Conservation (phyloP, 495 filamentous ascomycete species). For the Pseudomonodictys pantanalensis region DNA sequence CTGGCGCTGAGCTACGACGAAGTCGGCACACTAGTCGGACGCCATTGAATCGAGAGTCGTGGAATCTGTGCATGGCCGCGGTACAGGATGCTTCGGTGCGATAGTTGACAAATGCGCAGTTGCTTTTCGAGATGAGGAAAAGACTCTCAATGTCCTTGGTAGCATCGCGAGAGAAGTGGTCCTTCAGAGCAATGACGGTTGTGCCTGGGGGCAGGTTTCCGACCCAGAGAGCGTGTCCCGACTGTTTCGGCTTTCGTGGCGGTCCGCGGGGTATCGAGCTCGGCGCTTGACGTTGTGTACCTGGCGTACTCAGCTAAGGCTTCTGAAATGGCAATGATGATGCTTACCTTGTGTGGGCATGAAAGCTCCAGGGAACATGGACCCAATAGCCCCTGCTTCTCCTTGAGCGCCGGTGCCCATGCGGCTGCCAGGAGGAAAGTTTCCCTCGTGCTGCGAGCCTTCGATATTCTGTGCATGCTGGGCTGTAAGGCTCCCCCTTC, state of each 20-base stretch:
- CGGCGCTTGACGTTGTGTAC: neutral
- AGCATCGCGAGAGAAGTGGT: constrained; percentile 84
- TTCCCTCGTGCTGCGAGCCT: constrained; percentile 2
- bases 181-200: constrained; percentile 74
- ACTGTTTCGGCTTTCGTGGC: constrained; percentile 87
- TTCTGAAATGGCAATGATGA: neutral
- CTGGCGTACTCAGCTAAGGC: too few relatives aligned
- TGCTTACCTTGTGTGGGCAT: constrained; percentile 13
- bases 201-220: constrained; percentile 87
- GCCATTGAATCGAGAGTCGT: constrained; percentile 87
- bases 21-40: constrained; percentile 89
- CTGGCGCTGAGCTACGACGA: constrained; percentile 55
- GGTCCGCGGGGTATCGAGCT: constrained; percentile 71
- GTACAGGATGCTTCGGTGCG: constrained; percentile 73
- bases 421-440: constrained; percentile 6
- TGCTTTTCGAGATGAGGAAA: constrained; percentile 95
- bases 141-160: constrained; percentile 79
- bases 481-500: constrained; percentile 17
- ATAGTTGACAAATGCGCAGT: constrained; percentile 98
- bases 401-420: constrained; percentile 1
- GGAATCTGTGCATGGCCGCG: constrained; percentile 77
- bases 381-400: constrained; percentile 6
- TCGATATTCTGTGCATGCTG: constrained; percentile 17
- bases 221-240: constrained; percentile 93
- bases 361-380: neutral